A percentile compares a stretch with the other conserved stretches of the same genome.
These are phyloP conservation scores for Geranium brycei DNA, from an alignment of 345 rosid species.

Conservation along the genomic window DNA sequence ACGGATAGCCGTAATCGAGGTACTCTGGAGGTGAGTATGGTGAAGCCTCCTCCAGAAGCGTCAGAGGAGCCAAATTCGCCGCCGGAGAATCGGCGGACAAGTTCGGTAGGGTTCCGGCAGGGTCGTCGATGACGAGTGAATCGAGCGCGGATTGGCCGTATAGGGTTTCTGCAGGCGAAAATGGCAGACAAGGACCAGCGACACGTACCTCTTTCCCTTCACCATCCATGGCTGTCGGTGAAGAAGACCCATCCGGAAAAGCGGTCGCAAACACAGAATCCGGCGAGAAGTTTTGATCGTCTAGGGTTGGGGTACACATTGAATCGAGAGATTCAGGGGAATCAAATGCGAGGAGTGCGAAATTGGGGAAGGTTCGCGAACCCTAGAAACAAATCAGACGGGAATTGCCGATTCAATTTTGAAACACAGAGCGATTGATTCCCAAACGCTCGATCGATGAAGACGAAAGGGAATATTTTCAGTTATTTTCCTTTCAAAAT, in stretches of 20 bases:
- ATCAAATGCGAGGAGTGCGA: neutral
- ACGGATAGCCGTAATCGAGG: neutral
- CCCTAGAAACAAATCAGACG: neutral
- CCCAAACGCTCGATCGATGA: conserved; percentile 3
- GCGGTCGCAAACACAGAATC: neutral
- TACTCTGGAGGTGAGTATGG: neutral
- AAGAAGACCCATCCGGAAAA: neutral
- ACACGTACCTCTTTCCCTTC: too few species aligned
- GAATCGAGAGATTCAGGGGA: neutral
- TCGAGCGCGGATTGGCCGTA: too few species aligned
- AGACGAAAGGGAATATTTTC: conserved; percentile 1
- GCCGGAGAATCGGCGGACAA: neutral
- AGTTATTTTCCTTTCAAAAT: conserved; percentile 4
- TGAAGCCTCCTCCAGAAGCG: neutral
- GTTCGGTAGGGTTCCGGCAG: neutral
- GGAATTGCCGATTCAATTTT: too few species aligned
- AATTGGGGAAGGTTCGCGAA: neutral
- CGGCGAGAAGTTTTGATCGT: neutral
- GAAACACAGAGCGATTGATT: neutral
- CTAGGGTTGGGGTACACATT: neutral
- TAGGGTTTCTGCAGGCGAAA: too few species aligned
- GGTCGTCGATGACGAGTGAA: neutral
- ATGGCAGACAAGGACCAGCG: too few species aligned
- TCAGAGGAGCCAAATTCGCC: neutral
- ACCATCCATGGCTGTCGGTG: neutral